Evolutionary conservation across 2,329 filamentous ascomycete genomes (phyloP).

Genomic region (Cercospora sp.): DNA sequence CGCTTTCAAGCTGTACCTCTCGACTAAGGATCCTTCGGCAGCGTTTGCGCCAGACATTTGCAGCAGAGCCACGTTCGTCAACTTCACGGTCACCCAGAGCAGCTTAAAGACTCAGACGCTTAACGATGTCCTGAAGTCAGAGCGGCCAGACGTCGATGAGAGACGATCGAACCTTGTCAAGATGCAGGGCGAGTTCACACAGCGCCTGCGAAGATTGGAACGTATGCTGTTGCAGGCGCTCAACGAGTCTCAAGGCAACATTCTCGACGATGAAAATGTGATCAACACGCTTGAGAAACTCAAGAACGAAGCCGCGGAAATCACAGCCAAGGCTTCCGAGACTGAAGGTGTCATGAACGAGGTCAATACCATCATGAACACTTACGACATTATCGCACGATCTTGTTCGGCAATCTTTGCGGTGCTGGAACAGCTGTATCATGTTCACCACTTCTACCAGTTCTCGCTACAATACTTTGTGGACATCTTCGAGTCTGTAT

Average conservation of each 20-base stretch:
- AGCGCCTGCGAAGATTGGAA: slow-evolving; percentile 94
- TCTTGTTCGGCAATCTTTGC: slow-evolving; percentile 98
- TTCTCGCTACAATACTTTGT: slow-evolving; percentile 98
- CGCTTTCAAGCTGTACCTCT: slow-evolving; percentile 90
- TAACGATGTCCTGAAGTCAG: slow-evolving; percentile 95
- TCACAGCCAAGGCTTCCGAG: slow-evolving; percentile 92
- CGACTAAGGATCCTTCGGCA: slow-evolving; percentile 92
- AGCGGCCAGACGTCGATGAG: slow-evolving; percentile 95
- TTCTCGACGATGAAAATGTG: slow-evolving; percentile 95
- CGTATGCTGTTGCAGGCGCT: slow-evolving; percentile 90
- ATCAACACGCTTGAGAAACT: slow-evolving; percentile 96
- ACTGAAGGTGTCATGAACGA: slow-evolving; percentile 98
- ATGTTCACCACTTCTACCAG: slow-evolving; percentile 99
- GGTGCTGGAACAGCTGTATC: slow-evolving; percentile 93
- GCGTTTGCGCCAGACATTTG: slow-evolving; percentile 95
- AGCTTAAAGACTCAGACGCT: slow-evolving; percentile 97
- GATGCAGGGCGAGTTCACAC: slow-evolving; percentile 97
- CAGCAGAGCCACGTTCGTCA: slow-evolving; percentile 97
- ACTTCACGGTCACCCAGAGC: slow-evolving; percentile 98
- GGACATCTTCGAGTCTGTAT: slow-evolving; percentile 92
- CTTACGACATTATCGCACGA: slow-evolving; percentile 89
- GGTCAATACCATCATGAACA: slow-evolving; percentile 90
- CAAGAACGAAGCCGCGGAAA: slow-evolving; percentile 96
- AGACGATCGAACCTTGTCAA: slow-evolving; percentile 96
- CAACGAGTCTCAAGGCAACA: slow-evolving; percentile 96